Evolutionary conservation across 1,284 basidiomycete species (phyloP).

Genomic region (Puccinia triticina): DNA sequence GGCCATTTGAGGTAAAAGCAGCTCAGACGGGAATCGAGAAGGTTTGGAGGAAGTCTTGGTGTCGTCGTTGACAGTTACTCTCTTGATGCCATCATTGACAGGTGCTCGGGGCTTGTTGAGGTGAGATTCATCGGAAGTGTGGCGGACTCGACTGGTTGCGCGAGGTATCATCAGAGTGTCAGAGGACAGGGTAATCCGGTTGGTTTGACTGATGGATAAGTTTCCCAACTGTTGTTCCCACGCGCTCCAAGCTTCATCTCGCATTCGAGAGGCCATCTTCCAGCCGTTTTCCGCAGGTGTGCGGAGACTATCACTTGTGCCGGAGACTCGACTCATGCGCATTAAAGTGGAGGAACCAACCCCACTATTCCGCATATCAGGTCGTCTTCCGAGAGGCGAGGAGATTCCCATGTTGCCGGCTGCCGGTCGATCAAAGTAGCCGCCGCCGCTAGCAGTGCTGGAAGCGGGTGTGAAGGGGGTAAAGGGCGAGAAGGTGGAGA

Average conservation of each 20-base stretch:
- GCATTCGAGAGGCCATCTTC: constrained; percentile 14
- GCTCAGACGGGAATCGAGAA: not conserved
- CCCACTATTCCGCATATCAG: not conserved
- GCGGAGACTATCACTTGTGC: not conserved
- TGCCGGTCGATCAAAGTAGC: constrained; percentile 14
- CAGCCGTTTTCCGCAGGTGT: constrained; percentile 6
- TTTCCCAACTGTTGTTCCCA: constrained; percentile 12
- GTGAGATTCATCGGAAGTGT: not conserved
- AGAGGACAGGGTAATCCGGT: not conserved
- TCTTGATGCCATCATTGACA: too few relatives aligned
- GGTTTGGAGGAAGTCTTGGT: not conserved
- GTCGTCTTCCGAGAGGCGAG: not conserved
- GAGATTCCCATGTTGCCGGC: not conserved
- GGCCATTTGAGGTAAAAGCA: not conserved
- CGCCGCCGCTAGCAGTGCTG: not conserved
- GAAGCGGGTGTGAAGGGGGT: constrained; percentile 21
- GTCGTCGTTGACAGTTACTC: not conserved
- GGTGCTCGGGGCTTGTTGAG: not conserved
- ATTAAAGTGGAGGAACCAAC: not conserved
- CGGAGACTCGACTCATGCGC: not conserved
- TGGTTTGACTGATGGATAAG: not conserved
- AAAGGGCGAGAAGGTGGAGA: constrained; percentile 27
- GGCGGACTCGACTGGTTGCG: not conserved
- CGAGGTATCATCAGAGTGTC: not conserved
- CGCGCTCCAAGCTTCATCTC: constrained; percentile 24